Base-by-base conservation (phyloP, 768 basidiomycete species). In the Porphyrellus cyaneotinctus region DNA sequence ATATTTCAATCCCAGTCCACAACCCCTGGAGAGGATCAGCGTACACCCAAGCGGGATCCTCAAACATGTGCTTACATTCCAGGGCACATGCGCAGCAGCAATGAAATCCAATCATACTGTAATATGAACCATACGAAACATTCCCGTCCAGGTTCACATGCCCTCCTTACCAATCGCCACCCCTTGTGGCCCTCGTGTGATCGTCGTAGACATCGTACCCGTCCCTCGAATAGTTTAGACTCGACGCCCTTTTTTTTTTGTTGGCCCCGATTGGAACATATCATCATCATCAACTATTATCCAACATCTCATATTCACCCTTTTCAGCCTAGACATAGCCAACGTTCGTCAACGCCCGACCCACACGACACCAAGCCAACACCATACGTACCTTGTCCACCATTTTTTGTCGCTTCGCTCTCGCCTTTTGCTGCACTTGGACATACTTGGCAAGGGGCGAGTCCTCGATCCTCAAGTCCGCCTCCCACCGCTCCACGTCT, bases 371-470 rank as follows among this genome's bases (percentile, higher is more conserved):
- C 43, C 28, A 48, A 37, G 9, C 43, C 28, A 48, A 37, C 1
- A 30, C 35, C 36, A 32, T 17, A 53, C 69, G 33, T 55, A 86
- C 89, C 85, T 91, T 92, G 65, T 88, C 85, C 41, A 88, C 70
- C 41, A 91, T 68, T 59, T 79, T 78, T 60, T 78, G 78, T 51
- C 82, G 77, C 68, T 85, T 88, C 61, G 88, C 88, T 68, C 93
- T 76, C 18, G 82, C 76, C 76, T 94, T 97, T 60, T 78, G 78
- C 71, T 87, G 85, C 47, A 93, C 78, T 66, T 85, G 85, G 64
- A 91, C 75, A 70, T 89, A 94, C 67, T 84, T 88, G 48, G 82
- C 84, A 43, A 98, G 72, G 8, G 95, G 95, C 4, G 86, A 82
- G 20, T 85, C 83, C 14, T 80, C 84, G 14, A 85, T 64, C 53